Base-by-base conservation (phyloP, 2,329 filamentous ascomycete species). In the Ceratocystis cacaofunesta region DNA sequence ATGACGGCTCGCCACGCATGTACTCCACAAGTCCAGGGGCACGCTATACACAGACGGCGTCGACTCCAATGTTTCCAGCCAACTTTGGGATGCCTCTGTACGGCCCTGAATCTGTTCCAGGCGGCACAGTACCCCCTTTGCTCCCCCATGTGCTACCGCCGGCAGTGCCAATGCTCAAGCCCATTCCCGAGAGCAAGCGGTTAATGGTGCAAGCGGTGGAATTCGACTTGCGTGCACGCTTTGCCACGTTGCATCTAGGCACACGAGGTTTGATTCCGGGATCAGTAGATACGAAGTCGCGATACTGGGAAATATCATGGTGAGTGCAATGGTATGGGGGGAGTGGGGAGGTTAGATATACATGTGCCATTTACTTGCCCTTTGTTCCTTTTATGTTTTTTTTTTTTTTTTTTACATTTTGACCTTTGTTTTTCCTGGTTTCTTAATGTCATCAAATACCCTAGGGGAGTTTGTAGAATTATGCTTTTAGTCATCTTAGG, bases 121-220 rank as follows among this genome's bases (percentile, higher is more conserved):
- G 10, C 52, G 52, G 25, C 22, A 12, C 30, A 15, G 25, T 15
- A 4, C 25, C 52, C 22, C 25, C 25, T 15, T 17, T 32, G 12
- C 25, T 28, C 22, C 25, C 25, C 6, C 25, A 15, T 30, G 22
- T 28, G n/a, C 8, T 41, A 7, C 22, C 52, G 12, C 52, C 52
- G 22, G 10, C 25, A 10, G n/a, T 22, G 25, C 7, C 52, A 30
- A 57, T 12, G 52, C 8, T 57, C n/a, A 30, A 32, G 36, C 43
- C 25, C 6, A 77, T 84, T 5, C 80, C 82, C 0, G 80, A 81
- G 67, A 76, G 80, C 66, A 81, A 75, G 70, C 78, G 82, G 8
- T 76, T 84, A 65, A 83, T 83, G 77, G 77, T 85, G 58, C 77
- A 79, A 65, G 74, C 79, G 0, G 80, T 82, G 22, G 79, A 84